Percentiles rank a stretch among this genome's conserved stretches.
Evolutionary conservation across 2,329 filamentous ascomycete species (phyloP).

Genomic region (Epichloe elymi): DNA sequence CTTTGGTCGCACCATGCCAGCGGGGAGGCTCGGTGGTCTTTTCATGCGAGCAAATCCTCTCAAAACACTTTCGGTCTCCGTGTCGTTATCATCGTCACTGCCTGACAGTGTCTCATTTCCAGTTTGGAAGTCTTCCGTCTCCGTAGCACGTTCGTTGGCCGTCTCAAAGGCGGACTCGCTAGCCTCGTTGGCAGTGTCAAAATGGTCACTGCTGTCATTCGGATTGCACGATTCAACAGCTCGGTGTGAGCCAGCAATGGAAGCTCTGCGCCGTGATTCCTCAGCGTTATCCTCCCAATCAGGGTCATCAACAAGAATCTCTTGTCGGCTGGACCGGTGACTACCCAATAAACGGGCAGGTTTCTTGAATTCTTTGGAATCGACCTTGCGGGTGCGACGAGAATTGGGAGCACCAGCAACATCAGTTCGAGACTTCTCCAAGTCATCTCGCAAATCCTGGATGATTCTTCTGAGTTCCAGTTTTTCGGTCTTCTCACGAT

Average conservation of each 20-base stretch:
- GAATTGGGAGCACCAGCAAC: conserved; percentile 28
- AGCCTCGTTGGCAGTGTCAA: conserved; percentile 72
- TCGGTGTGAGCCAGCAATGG: conserved; percentile 10
- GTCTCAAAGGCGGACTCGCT: conserved; percentile 53
- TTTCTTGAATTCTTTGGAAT: conserved; percentile 65
- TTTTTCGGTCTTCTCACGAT: conserved; percentile 97
- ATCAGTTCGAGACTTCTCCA: conserved; percentile 57
- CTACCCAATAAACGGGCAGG: conserved; percentile 65
- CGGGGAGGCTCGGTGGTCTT: conserved; percentile 28
- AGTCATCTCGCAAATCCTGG: conserved; percentile 85
- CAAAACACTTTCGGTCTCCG: conserved; percentile 65
- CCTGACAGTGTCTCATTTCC: conserved; percentile 68
- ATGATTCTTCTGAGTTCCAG: conserved; percentile 89
- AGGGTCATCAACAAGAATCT: conserved; percentile 66
- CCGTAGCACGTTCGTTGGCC: conserved; percentile 67
- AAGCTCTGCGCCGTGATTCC: conserved; percentile 14
- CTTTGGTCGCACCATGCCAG: conserved; percentile 25
- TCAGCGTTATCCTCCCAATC: conserved; percentile 74
- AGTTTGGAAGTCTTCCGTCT: conserved; percentile 92
- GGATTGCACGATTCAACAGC: conserved; percentile 8
- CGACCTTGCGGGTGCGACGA: conserved; percentile 50
- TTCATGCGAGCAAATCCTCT: conserved; percentile 30
- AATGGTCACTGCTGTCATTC: conserved; percentile 50
- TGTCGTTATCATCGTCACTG: conserved; percentile 74
- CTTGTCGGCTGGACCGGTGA: conserved; percentile 59